Base-by-base conservation (phyloP, 768 basidiomycete genomes). In the Rhodotorula kratochvilovae region DNA sequence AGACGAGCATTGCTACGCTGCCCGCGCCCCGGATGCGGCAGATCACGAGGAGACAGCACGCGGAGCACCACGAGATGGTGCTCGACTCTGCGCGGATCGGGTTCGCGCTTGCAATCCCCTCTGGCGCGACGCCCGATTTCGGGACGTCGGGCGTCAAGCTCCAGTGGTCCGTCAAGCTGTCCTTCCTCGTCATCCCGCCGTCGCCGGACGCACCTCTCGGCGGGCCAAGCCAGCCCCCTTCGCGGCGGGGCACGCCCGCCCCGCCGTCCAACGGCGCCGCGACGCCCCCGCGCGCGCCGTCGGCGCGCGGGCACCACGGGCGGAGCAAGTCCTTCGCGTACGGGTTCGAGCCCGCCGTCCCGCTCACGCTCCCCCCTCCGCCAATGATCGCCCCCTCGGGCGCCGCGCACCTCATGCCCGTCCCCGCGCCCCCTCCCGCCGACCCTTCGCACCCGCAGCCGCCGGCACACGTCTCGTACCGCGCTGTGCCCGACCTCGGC, bases 61-160 rank as follows among this genome's bases (percentile, higher is more conserved):
- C 92, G 0, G 92, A 96, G 78, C 87, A 91, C 61, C 88, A 90
- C 76, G 86, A 90, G 2, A 87, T 88, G 19, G 88, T 92, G 77
- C 86, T 89, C 11, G 86, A 89, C 56, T 87, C 88, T 0, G 83
- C 87, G 0, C 88, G 93, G 36, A 87, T 90, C 42, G 87, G 89
- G 0, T 97, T 98, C 81, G 83, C 89, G 23, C 85, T 99, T 5
- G 92, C 94, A 78, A 94, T 99, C 68, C 95, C 94, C 0, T 87
- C 89, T 2, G 95, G 96, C 67, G 91, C 89, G 0, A 89, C 90
- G 62, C 92, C 95, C 0, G 89, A 88, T 0, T 97, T 97, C 81
- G 84, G 87, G 63, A 83, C 93, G 3, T 82, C 83, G 61, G 83
- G 89, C 11, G 93, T 95, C 16, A 95, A 94, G 0, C 81, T 97